A percentile compares a stretch with the other conserved stretches of the same genome.
Evolutionary conservation across 1,284 basidiomycete genomes (phyloP).

Genomic region (Mycena citricolor): DNA sequence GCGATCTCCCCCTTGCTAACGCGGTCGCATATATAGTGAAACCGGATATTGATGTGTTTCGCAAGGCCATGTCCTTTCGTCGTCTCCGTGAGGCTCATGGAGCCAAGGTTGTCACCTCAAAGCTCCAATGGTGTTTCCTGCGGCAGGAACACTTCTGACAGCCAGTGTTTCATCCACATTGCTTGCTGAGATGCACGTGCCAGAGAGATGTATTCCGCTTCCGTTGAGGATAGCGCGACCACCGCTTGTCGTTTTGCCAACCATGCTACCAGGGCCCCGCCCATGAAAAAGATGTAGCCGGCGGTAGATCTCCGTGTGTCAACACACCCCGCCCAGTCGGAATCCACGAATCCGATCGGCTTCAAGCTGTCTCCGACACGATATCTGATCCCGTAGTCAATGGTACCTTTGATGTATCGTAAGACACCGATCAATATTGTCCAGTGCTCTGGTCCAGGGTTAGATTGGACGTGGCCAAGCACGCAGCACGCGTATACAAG

Average conservation of each 20-base stretch:
- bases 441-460: constrained; percentile 9
- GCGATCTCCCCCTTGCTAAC: background rate
- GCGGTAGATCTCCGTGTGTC: constrained; percentile 10
- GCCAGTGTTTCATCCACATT: constrained; percentile 7
- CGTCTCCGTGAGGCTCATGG: constrained; percentile 13
- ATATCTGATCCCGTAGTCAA: constrained; percentile 10
- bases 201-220: constrained; percentile 5
- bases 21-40: background rate
- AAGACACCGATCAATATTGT: constrained; percentile 1
- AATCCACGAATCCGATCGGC: constrained; percentile 9
- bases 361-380: constrained; percentile 4
- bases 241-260: constrained; percentile 15
- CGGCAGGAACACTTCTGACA: constrained; percentile 1
- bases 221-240: background rate
- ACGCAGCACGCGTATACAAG: constrained; percentile 4
- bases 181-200: background rate
- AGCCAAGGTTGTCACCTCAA: constrained; percentile 7
- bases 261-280: constrained; percentile 16
- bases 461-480: constrained; percentile 3
- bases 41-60: constrained; percentile 8
- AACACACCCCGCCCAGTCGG: constrained; percentile 11
- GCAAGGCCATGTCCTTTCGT: constrained; percentile 4
- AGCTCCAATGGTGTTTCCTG: constrained; percentile 1
- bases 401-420: too few relatives aligned
- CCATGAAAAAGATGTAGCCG: constrained; percentile 18